Conservation (phyloP, 371 early-diverging fungal genomes). For the Apophysomyces variabilis region DNA sequence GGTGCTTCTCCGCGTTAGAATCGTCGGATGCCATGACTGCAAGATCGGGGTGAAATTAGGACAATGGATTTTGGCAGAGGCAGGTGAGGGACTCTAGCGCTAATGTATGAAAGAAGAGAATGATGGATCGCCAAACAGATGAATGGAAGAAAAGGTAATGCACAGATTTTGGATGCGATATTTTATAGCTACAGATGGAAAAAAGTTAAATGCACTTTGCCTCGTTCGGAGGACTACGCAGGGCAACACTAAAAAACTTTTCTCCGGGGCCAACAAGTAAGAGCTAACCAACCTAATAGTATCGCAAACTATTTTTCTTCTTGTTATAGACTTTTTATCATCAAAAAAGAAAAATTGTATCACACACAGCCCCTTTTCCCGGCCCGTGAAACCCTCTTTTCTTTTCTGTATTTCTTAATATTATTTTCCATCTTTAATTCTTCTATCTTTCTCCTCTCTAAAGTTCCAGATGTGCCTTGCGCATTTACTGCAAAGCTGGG, state of each 20-base stretch:
- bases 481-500: neutral
- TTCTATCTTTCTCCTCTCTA: neutral
- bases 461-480: neutral
- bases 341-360: neutral
- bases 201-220: constrained; percentile 9
- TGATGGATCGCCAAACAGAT: neutral
- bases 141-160: neutral
- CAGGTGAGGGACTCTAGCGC: constrained; percentile 3
- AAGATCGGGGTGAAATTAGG: neutral
- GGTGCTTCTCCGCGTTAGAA: constrained; percentile 9
- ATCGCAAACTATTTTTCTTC: constrained; percentile 7
- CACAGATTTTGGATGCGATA: neutral
- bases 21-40: constrained; percentile 6
- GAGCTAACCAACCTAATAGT: constrained; percentile 6
- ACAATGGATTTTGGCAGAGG: neutral
- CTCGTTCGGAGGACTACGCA: neutral
- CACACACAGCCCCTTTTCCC: constrained; percentile 1
- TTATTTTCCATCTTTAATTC: neutral
- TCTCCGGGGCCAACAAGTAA: constrained; percentile 5
- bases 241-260: constrained; percentile 6
- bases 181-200: constrained; percentile 5
- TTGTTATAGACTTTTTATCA: neutral
- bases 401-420: neutral
- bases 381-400: neutral
- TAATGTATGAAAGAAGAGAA: neutral